These are phyloP conservation scores for Neonectria coccinea DNA, from an alignment of 2,329 filamentous ascomycete genomes.

Conservation along the genomic window DNA sequence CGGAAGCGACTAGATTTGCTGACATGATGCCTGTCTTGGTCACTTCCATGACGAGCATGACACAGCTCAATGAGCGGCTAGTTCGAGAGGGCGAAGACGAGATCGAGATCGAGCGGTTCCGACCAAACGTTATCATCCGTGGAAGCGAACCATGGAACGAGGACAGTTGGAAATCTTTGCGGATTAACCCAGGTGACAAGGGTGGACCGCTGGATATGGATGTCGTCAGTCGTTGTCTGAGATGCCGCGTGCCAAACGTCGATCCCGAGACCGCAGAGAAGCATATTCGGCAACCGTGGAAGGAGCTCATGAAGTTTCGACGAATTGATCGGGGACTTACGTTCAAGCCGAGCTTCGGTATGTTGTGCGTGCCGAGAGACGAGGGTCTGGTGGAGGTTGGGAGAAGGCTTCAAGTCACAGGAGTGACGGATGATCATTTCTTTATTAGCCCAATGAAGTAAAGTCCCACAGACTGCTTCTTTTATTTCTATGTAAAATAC, in stretches of 20 bases:
- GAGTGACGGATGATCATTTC: constrained; percentile 66
- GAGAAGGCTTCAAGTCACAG: constrained; percentile 67
- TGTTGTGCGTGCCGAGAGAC: constrained; percentile 69
- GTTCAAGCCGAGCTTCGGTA: constrained; percentile 75
- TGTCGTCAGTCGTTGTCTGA: constrained; percentile 68
- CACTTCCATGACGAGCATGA: constrained; percentile 65
- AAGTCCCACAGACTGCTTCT: not conserved
- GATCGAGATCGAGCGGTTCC: constrained; percentile 71
- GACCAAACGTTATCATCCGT: constrained; percentile 71
- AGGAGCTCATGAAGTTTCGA: constrained; percentile 70
- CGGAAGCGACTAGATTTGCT: constrained; percentile 67
- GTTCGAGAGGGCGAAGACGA: constrained; percentile 53
- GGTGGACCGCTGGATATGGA: constrained; percentile 59
- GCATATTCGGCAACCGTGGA: constrained; percentile 70
- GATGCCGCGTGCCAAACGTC: constrained; percentile 75
- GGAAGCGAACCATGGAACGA: constrained; percentile 70
- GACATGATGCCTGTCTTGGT: constrained; percentile 70
- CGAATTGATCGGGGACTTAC: constrained; percentile 70
- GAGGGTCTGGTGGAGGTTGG: constrained; percentile 68
- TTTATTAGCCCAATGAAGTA: constrained; percentile 47
- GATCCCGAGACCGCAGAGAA: constrained; percentile 70
- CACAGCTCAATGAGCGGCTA: constrained; percentile 68
- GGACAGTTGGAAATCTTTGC: constrained; percentile 71
- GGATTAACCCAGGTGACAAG: constrained; percentile 50
- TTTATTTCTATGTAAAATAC: no score